phyloP scores from a whole-genome alignment of 2,329 filamentous ascomycete genomes.

The Penicillium sumatraense region DNA sequence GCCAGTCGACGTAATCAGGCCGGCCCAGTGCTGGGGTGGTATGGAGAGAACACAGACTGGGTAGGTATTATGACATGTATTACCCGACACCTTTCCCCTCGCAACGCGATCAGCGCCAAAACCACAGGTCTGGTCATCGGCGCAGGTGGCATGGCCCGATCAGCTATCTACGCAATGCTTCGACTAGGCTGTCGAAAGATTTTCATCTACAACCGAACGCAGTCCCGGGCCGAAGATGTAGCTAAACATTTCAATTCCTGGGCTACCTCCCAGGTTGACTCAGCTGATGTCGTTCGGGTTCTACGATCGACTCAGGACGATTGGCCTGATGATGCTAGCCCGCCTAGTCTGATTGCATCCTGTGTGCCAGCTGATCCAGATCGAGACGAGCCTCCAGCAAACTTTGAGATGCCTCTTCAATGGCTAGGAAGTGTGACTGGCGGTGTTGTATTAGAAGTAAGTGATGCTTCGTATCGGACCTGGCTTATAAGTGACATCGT shows the following conservation, averaged over 20 bases:
- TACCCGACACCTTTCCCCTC: slow-evolving; percentile 47
- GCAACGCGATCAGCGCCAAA: slow-evolving; percentile 58
- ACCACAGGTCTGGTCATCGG: slow-evolving; percentile 61
- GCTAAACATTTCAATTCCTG: slow-evolving; percentile 69
- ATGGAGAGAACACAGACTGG: slow-evolving; percentile 52
- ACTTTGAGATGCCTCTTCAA: slow-evolving; percentile 69
- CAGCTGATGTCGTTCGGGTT: slow-evolving; percentile 52
- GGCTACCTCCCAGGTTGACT: slow-evolving; percentile 45
- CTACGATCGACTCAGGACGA: slow-evolving; percentile 61
- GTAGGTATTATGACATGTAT: slow-evolving; percentile 49
- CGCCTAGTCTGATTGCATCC: slow-evolving; percentile 75
- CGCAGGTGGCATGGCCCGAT: slow-evolving; percentile 76
- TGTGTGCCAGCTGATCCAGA: slow-evolving; percentile 75
- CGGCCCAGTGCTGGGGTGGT: slow-evolving; percentile 47
- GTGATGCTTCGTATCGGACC: neutral
- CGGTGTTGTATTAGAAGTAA: slow-evolving; percentile 73
- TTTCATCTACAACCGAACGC: slow-evolving; percentile 73
- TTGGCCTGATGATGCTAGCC: slow-evolving; percentile 67
- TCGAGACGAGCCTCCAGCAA: slow-evolving; percentile 65
- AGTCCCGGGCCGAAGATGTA: slow-evolving; percentile 68
- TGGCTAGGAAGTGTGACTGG: slow-evolving; percentile 77
- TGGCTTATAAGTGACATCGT: slow-evolving; percentile 22
- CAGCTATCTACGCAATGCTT: slow-evolving; percentile 77
- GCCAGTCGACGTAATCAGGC: slow-evolving; percentile 48
- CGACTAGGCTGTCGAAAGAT: slow-evolving; percentile 77